Conservation (phyloP, 2,329 filamentous ascomycete genomes). For the Hymenotorrendiella dingleyae region DNA sequence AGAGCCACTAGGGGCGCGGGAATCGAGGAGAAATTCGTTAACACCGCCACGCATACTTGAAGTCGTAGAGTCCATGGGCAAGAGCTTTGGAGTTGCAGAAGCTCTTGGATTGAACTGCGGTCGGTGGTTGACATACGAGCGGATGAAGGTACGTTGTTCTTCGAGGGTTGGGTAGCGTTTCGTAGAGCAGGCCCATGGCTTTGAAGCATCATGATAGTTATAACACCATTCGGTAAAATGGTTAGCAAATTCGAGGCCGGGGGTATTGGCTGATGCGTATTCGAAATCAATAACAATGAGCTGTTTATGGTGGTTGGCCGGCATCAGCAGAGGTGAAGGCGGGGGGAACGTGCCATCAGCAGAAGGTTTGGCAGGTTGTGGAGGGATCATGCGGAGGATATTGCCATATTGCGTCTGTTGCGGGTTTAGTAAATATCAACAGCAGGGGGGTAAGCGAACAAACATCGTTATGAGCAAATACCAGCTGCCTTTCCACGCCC, state of each 20-base stretch:
- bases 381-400: conserved; percentile 67
- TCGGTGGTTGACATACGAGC: conserved; percentile 78
- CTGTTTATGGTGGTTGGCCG: conserved; percentile 91
- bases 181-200: conserved; percentile 62
- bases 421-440: conserved; percentile 6
- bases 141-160: conserved; percentile 79
- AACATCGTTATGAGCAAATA: conserved; percentile 98
- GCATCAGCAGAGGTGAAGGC: conserved; percentile 75
- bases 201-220: conserved; percentile 77
- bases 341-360: conserved; percentile 13
- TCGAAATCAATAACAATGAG: conserved; percentile 98
- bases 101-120: conserved; percentile 55
- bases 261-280: conserved; percentile 84
- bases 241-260: conserved; percentile 89
- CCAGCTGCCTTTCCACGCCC: conserved; percentile 65
- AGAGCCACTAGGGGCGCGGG: conserved; percentile 49
- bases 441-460: conserved; percentile 31
- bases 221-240: conserved; percentile 99
- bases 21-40: conserved; percentile 71
- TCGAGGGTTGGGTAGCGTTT: conserved; percentile 68
- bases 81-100: conserved; percentile 30
- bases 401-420: conserved; percentile 93
- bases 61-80: conserved; percentile 21
- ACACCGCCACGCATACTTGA: conserved; percentile 19
- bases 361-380: conserved; percentile 53